Conservation (phyloP, 495 filamentous ascomycete species). For the Penicillium cinerascens region DNA sequence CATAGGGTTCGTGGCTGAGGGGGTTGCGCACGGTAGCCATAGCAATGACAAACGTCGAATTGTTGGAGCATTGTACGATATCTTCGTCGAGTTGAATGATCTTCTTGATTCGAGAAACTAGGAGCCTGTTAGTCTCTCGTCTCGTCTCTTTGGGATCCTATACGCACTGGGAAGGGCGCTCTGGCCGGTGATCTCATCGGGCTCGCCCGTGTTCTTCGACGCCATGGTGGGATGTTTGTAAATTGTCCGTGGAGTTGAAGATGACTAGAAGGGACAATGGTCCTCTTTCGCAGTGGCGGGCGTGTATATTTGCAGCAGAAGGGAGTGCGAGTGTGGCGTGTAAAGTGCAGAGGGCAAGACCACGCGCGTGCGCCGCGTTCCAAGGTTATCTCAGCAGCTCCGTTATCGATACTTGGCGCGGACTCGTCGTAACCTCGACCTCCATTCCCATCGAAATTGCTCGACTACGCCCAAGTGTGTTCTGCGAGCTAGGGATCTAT, state of each 20-base stretch:
- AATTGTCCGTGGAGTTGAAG: background rate
- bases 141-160: background rate
- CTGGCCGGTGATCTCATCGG: slow-evolving; percentile 78
- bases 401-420: slow-evolving; percentile 32
- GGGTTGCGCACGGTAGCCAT: slow-evolving; percentile 67
- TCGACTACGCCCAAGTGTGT: background rate
- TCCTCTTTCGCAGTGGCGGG: background rate
- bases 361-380: slow-evolving; percentile 17
- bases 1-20: background rate
- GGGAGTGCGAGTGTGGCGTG: slow-evolving; percentile 8
- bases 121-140: slow-evolving; percentile 7
- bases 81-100: slow-evolving; percentile 88
- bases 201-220: slow-evolving; percentile 81
- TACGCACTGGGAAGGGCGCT: slow-evolving; percentile 79
- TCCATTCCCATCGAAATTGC: slow-evolving; percentile 3
- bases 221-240: slow-evolving; percentile 56
- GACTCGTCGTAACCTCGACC: slow-evolving; percentile 16
- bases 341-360: slow-evolving; percentile 17
- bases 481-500: background rate
- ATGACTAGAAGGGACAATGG: background rate
- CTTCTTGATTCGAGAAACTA: slow-evolving; percentile 90
- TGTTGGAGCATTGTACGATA: slow-evolving; percentile 78
- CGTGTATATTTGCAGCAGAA: background rate
- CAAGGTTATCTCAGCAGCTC: slow-evolving; percentile 26
- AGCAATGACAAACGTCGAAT: slow-evolving; percentile 91